Conservation (phyloP, 805 yeast genomes). For the Starmera quercuum region DNA sequence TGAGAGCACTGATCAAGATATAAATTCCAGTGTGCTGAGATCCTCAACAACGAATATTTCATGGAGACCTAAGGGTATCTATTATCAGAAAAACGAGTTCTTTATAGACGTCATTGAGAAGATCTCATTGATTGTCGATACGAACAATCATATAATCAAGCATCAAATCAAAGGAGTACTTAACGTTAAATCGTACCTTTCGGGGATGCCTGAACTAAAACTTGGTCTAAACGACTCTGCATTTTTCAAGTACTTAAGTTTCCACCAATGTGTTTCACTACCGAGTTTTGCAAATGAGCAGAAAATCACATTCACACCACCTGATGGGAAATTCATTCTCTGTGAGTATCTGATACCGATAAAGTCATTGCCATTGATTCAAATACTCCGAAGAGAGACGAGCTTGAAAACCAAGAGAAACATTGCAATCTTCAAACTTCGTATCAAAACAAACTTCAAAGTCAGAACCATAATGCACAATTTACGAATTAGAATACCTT, state of each 20-base stretch:
- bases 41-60: conserved; percentile 73
- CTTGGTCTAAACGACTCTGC: conserved; percentile 65
- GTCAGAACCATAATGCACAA: conserved; percentile 54
- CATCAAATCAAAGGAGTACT: conserved; percentile 69
- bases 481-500: conserved; percentile 55
- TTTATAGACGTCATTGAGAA: conserved; percentile 80
- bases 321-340: conserved; percentile 78
- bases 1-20: conserved; percentile 23
- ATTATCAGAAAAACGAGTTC: conserved; percentile 82
- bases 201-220: conserved; percentile 85
- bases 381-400: conserved; percentile 1
- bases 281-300: conserved; percentile 42
- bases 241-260: conserved; percentile 60
- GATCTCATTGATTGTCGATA: conserved; percentile 60
- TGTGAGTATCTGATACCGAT: conserved; percentile 34
- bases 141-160: conserved; percentile 42
- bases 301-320: conserved; percentile 74
- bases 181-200: conserved; percentile 63
- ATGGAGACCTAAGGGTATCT: conserved; percentile 91
- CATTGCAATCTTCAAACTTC: conserved; percentile 14
- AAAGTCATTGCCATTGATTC: conserved; percentile 15
- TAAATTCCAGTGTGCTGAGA: conserved; percentile 67
- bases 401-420: background rate
- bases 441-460: conserved; percentile 54
- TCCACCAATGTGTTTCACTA: conserved; percentile 83